Percentiles rank a stretch among this genome's conserved stretches.
These are phyloP conservation scores for Cryphonectria nitschkei DNA, from an alignment of 2,329 filamentous ascomycete species.

Conservation along the genomic window DNA sequence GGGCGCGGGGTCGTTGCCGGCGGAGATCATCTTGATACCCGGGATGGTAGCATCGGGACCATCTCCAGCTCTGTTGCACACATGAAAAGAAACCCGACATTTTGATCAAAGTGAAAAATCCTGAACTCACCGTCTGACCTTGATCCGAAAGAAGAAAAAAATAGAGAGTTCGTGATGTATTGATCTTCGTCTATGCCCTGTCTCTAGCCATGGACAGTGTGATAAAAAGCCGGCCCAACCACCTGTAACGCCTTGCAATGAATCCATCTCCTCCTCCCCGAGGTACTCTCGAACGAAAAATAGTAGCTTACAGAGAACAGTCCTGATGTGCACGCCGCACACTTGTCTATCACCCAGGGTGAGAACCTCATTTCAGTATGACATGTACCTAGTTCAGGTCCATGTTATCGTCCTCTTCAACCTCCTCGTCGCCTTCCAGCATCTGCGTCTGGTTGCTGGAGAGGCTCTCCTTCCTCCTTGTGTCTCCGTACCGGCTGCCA, in stretches of 20 bases:
- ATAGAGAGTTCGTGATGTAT: neutral
- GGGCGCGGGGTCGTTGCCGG: constrained; percentile 17
- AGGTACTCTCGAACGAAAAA: constrained; percentile 1
- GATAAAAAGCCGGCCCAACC: constrained; percentile 3
- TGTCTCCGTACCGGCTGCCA: constrained; percentile 43
- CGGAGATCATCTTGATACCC: neutral
- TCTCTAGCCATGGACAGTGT: constrained; percentile 13
- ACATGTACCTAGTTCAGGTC: constrained; percentile 50
- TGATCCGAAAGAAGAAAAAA: too few relatives aligned
- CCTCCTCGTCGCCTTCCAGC: constrained; percentile 60
- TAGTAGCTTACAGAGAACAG: neutral
- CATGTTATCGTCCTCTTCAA: constrained; percentile 66
- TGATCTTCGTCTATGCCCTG: neutral
- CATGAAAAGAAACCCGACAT: neutral
- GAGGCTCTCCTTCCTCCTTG: constrained; percentile 60
- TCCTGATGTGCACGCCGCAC: neutral
- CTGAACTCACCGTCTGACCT: neutral
- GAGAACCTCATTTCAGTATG: constrained; percentile 13
- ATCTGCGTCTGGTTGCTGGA: constrained; percentile 62
- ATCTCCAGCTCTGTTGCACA: neutral
- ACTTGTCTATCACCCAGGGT: neutral
- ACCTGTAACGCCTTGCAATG: constrained; percentile 28
- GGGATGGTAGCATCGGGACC: constrained; percentile 4
- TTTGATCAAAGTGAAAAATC: neutral
- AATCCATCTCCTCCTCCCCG: neutral